Evolutionary conservation across 805 yeast genomes (phyloP).

Genomic region (Wickerhamiella musiphila): DNA sequence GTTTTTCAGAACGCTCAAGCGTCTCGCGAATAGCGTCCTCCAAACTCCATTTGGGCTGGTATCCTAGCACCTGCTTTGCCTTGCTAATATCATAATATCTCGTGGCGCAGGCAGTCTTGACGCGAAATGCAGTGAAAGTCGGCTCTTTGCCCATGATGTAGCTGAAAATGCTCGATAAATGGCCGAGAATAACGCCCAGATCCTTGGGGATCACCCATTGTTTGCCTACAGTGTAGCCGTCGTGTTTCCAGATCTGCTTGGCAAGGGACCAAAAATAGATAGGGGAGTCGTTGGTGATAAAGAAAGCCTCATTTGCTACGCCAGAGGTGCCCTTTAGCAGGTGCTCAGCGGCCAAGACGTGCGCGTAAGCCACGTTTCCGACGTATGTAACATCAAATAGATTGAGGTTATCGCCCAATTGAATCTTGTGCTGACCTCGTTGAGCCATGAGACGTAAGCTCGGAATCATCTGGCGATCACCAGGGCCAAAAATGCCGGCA

Average conservation of each 20-base stretch:
- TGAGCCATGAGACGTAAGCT: conserved; percentile 71
- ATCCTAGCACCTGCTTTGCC: conserved; percentile 64
- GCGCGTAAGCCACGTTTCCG: conserved; percentile 97
- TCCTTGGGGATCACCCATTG: conserved; percentile 55
- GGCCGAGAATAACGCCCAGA: conserved; percentile 69
- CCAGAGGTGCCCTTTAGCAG: conserved; percentile 29
- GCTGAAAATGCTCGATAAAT: conserved; percentile 58
- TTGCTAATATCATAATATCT: conserved; percentile 85
- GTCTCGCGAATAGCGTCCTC: conserved; percentile 34
- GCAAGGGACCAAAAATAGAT: conserved; percentile 95
- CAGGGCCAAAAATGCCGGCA: conserved; percentile 97
- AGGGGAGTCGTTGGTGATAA: conserved; percentile 86
- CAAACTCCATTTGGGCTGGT: conserved; percentile 63
- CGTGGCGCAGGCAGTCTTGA: conserved; percentile 75
- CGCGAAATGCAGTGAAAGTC: conserved; percentile 92
- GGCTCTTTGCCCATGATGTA: conserved; percentile 66
- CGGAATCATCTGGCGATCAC: conserved; percentile 92
- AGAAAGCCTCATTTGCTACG: conserved; percentile 76
- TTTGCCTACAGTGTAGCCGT: conserved; percentile 59
- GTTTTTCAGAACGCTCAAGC: conserved; percentile 3
- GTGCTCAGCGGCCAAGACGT: conserved; percentile 76
- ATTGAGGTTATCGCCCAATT: conserved; percentile 86
- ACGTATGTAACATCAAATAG: conserved; percentile 94
- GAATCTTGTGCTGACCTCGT: conserved; percentile 77
- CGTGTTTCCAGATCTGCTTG: conserved; percentile 92